Conservation (phyloP, 2,329 filamentous ascomycete species). For the Diaporthe vaccinii region DNA sequence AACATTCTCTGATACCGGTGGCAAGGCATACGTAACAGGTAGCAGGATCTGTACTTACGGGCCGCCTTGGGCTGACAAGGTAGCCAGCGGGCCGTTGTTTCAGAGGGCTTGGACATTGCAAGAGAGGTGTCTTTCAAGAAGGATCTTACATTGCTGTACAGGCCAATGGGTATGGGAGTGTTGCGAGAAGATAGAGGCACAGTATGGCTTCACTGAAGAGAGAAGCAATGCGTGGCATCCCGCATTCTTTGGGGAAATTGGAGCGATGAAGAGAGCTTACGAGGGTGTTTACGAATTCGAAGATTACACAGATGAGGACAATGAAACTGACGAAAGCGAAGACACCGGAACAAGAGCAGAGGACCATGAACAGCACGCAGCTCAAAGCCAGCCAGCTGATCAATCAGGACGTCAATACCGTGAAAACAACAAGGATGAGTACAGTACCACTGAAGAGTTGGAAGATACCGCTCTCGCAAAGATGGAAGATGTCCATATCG, state of each 20-base stretch:
- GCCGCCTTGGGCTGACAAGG: slow-evolving; percentile 8
- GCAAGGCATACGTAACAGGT: slow-evolving; percentile 3
- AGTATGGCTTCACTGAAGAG: not conserved
- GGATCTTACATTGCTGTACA: not conserved
- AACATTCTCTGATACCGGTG: slow-evolving; percentile 1
- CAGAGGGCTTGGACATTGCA: slow-evolving; percentile 13
- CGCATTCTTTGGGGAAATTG: not conserved
- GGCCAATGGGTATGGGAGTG: slow-evolving; percentile 23
- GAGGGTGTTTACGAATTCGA: slow-evolving; percentile 5
- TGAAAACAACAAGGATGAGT: not conserved
- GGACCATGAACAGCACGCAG: not conserved
- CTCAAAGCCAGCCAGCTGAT: not conserved
- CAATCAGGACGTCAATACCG: not conserved
- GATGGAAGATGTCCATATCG: not conserved
- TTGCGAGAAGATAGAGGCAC: slow-evolving; percentile 10
- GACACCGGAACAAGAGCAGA: not conserved
- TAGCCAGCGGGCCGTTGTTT: not conserved
- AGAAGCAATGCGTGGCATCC: slow-evolving; percentile 11
- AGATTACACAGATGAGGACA: not conserved
- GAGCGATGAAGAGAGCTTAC: slow-evolving; percentile 6
- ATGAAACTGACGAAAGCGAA: not conserved
- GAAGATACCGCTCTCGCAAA: not conserved
- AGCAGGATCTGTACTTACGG: not conserved
- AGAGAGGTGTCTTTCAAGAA: slow-evolving; percentile 12
- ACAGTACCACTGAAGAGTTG: not conserved